Percentiles rank a stretch among this genome's conserved stretches.
phyloP scores from a whole-genome alignment of 345 rosid genomes.

The Theobroma cacao region DNA sequence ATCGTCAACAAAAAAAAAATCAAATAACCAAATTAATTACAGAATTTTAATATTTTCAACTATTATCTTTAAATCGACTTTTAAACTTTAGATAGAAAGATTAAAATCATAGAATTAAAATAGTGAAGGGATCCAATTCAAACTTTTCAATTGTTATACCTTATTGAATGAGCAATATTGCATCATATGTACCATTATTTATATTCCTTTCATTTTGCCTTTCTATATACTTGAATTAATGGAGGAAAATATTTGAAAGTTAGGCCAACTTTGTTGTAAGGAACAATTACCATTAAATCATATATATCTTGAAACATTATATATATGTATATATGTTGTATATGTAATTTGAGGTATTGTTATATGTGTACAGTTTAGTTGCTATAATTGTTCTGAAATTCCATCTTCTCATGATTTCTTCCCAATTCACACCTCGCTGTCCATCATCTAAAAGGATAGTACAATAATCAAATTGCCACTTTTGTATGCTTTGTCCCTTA shows the following conservation, averaged over 20 bases:
- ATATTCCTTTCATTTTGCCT: background rate
- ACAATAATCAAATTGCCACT: slow-evolving; percentile 8
- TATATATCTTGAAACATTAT: background rate
- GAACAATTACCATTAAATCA: background rate
- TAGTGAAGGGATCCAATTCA: too few species aligned
- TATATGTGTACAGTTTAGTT: background rate
- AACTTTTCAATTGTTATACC: background rate
- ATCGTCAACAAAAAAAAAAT: too few species aligned
- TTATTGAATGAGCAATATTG: background rate
- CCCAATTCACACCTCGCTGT: background rate
- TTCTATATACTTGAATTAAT: background rate
- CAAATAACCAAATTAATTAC: too few species aligned
- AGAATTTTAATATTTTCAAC: too few species aligned
- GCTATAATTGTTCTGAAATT: background rate
- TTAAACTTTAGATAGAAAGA: too few species aligned
- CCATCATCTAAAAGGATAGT: background rate
- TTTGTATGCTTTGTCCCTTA: slow-evolving; percentile 9
- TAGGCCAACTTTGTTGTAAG: background rate
- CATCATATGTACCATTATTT: background rate
- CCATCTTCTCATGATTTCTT: background rate
- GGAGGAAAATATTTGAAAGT: background rate
- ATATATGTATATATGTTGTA: background rate
- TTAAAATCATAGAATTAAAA: too few species aligned
- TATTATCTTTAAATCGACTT: too few species aligned
- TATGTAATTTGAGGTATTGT: background rate